These are phyloP conservation scores for Aphanocladium album DNA, from an alignment of 2,329 filamentous ascomycete genomes.

Conservation along the genomic window DNA sequence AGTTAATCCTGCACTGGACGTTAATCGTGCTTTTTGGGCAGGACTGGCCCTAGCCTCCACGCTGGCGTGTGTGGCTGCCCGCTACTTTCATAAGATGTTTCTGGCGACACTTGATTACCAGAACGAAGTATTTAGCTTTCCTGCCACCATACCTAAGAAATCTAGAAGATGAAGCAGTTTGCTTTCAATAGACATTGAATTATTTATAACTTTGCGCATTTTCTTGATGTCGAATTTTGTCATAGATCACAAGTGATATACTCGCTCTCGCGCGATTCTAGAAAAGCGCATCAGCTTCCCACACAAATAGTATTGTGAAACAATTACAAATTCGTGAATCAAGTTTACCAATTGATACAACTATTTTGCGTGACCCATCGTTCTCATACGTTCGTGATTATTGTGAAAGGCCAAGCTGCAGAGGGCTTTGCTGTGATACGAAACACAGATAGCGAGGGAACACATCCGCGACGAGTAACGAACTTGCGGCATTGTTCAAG, in stretches of 20 bases:
- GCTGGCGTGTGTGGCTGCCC: neutral
- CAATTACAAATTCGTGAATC: too few relatives aligned
- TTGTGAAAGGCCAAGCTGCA: too few relatives aligned
- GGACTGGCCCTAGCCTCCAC: neutral
- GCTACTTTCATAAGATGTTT: neutral
- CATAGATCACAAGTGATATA: too few relatives aligned
- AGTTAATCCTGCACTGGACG: neutral
- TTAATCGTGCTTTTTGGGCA: neutral
- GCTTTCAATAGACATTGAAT: neutral
- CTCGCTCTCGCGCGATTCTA: too few relatives aligned
- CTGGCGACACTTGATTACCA: neutral
- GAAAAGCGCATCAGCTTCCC: too few relatives aligned
- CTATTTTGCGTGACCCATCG: too few relatives aligned
- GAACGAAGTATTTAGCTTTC: neutral
- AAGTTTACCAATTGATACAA: too few relatives aligned
- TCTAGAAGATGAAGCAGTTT: neutral
- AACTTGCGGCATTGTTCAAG: neutral
- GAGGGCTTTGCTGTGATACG: too few relatives aligned
- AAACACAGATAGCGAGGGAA: too few relatives aligned
- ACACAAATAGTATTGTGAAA: too few relatives aligned
- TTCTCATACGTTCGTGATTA: too few relatives aligned
- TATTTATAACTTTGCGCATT: neutral
- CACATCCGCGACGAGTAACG: neutral
- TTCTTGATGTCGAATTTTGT: too few relatives aligned
- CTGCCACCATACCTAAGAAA: neutral